phyloP scores from a whole-genome alignment of 2,329 filamentous ascomycete genomes.

The Ascochyta rabiei region DNA sequence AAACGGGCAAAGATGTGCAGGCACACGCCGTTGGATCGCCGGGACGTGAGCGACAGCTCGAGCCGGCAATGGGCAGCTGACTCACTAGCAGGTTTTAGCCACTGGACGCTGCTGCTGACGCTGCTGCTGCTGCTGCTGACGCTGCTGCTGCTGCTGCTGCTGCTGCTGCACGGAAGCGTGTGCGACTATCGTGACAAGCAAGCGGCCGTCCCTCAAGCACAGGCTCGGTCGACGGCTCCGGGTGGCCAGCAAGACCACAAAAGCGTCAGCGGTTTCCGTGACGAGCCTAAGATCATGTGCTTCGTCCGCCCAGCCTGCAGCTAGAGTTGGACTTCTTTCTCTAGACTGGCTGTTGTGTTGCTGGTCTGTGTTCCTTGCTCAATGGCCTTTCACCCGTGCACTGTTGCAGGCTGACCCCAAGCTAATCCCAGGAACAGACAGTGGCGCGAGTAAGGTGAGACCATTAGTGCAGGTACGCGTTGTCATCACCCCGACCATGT shows the following conservation, averaged over 20 bases:
- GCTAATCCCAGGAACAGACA: conserved; percentile 9
- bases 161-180: no score
- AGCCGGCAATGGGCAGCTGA: conserved; percentile 7
- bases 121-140: neutral
- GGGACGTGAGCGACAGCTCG: neutral
- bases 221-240: neutral
- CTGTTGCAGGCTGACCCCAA: conserved; percentile 7
- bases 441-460: conserved; percentile 10
- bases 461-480: conserved; percentile 19
- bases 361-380: neutral
- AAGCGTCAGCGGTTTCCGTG: neutral
- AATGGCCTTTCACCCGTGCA: neutral
- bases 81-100: neutral
- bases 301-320: no score
- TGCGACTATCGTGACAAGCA: no score
- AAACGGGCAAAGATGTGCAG: conserved; percentile 13
- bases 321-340: neutral
- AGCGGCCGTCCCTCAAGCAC: neutral
- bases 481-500: conserved; percentile 12
- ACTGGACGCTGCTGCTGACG: neutral
- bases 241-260: neutral
- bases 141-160: no score
- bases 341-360: neutral
- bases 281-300: conserved; percentile 3
- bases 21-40: conserved; percentile 6